Base-by-base conservation (phyloP, 495 filamentous ascomycete species). In the Penicillium manginii region DNA sequence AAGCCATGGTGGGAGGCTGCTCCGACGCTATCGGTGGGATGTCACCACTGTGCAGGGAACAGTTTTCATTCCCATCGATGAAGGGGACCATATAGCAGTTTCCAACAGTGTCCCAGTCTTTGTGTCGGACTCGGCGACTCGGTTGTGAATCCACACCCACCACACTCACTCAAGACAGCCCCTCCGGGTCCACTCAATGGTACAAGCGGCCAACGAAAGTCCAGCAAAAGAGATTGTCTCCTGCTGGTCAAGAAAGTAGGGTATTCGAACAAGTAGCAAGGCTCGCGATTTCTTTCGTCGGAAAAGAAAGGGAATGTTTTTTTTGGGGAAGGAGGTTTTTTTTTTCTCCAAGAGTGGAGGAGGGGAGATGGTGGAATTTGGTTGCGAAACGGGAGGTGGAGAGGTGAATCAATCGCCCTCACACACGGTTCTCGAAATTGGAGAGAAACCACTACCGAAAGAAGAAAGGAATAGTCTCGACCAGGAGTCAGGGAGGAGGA, bases 11-110 rank as follows among this genome's bases (percentile, higher is more conserved):
- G 68, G 69, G 69, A 58, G 66, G 68, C 58, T 74, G 71, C 61
- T 67, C 70, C 69, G 71, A 71, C 64, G 70, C 69, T 77, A 77
- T 74, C 58, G 73, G 70, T 72, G 76, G 69, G 60, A 68, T 62
- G 66, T 70, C 77, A 78, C 75, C 73, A 67, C 62, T 58, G 63
- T 67, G 67, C 59, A 67, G 69, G 61, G 69, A 69, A 60, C 51
- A 56, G 59, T 70, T 71, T 52, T 67, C 71, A 74, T 76, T 78
- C 76, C 78, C 76, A 80, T 81, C 67, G 69, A 73, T 72, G 54
- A 71, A 68, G 72, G 71, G 63, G 69, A 73, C 64, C 76, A 78
- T 78, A 71, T 70, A 78, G 77, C 67, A 72, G 70, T 51, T 67
- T 58, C 52, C 29, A 18, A 17, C 55, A 52, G 52, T 7, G 26